A percentile compares a stretch with the other conserved stretches of the same genome.
Evolutionary conservation across 495 filamentous ascomycete genomes (phyloP).

Genomic region (Rostrohypoxylon terebratum): DNA sequence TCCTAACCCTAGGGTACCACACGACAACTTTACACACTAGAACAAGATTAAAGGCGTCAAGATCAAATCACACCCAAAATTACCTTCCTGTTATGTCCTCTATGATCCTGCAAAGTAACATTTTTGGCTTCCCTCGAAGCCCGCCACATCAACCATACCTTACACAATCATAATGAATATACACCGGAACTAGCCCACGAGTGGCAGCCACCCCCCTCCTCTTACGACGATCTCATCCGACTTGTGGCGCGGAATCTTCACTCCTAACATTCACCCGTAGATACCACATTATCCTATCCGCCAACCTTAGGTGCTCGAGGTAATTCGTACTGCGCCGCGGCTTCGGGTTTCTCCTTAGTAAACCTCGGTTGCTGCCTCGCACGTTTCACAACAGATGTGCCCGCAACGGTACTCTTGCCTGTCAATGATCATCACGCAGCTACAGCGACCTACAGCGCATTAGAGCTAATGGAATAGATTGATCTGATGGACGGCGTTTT

Average conservation of each 20-base stretch:
- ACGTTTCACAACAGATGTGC: constrained; percentile 55
- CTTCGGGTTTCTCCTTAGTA: constrained; percentile 3
- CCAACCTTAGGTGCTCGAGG: constrained; percentile 11
- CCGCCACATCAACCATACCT: constrained; percentile 29
- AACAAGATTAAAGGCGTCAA: background rate
- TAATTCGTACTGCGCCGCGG: background rate
- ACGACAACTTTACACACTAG: background rate
- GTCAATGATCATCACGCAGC: constrained; percentile 56
- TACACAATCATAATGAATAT: constrained; percentile 19
- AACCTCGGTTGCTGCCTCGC: constrained; percentile 49
- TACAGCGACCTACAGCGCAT: constrained; percentile 50
- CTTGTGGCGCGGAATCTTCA: constrained; percentile 3
- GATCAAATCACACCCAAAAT: constrained; percentile 13
- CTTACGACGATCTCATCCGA: constrained; percentile 12
- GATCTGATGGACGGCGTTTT: background rate
- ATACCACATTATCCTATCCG: constrained; percentile 3
- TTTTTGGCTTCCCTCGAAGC: constrained; percentile 18
- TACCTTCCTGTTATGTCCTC: constrained; percentile 24
- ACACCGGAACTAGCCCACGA: constrained; percentile 18
- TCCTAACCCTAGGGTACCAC: background rate
- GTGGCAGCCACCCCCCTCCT: constrained; percentile 13
- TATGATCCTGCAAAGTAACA: constrained; percentile 7
- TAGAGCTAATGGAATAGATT: constrained; percentile 2
- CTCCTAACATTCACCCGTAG: background rate
- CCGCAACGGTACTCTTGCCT: constrained; percentile 55